phyloP scores from a whole-genome alignment of 441 rosid genomes.

The Monsonia emarginata region DNA sequence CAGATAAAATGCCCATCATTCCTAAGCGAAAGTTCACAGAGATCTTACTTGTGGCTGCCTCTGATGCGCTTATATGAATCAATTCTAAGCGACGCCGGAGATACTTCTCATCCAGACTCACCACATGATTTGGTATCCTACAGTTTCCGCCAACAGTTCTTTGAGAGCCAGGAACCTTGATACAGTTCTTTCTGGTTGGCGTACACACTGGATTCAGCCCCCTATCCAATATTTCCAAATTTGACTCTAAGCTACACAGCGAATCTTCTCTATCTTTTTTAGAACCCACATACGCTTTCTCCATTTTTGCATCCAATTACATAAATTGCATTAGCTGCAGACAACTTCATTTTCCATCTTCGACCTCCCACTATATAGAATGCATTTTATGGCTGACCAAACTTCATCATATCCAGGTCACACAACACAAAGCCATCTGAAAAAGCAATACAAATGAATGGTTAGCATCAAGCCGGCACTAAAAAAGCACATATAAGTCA shows the following conservation, averaged over 20 bases:
- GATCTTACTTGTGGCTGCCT: constrained; percentile 32
- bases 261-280: constrained; percentile 33
- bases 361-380: constrained; percentile 13
- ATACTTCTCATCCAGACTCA: constrained; percentile 60
- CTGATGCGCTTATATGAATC: constrained; percentile 42
- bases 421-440: constrained; percentile 23
- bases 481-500: neutral
- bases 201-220: constrained; percentile 30
- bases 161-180: constrained; percentile 33
- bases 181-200: constrained; percentile 26
- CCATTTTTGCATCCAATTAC: constrained; percentile 32
- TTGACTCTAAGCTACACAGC: constrained; percentile 19
- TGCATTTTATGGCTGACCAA: constrained; percentile 8
- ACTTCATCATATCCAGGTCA: constrained; percentile 12
- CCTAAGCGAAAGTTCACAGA: constrained; percentile 35
- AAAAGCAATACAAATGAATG: constrained; percentile 19
- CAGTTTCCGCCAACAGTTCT: constrained; percentile 31
- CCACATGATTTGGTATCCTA: constrained; percentile 62
- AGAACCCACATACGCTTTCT: constrained; percentile 19
- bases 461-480: constrained; percentile 16
- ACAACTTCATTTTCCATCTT: constrained; percentile 19
- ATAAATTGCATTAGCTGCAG: constrained; percentile 12
- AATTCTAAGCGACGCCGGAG: constrained; percentile 55
- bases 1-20: constrained; percentile 28
- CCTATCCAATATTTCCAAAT: constrained; percentile 25